A percentile compares a stretch with the other conserved stretches of the same genome.
These are phyloP conservation scores for Phytopythium oedochilum DNA, from an alignment of 352 stramenopile genomes.

Conservation along the genomic window DNA sequence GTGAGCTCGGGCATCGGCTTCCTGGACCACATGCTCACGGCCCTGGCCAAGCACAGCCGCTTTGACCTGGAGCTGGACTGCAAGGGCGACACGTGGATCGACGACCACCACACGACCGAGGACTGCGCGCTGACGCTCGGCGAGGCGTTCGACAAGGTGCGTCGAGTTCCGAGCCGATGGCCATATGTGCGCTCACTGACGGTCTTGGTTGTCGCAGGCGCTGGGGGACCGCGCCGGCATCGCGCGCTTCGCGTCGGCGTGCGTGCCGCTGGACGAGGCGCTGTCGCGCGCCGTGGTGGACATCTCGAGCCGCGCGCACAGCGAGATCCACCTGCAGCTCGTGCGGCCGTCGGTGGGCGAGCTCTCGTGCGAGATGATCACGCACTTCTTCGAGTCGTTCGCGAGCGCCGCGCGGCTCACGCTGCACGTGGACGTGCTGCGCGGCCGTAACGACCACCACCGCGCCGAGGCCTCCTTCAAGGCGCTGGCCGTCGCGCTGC, in stretches of 20 bases:
- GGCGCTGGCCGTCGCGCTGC: slow-evolving; percentile 83
- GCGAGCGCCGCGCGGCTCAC: slow-evolving; percentile 90
- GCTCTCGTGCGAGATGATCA: slow-evolving; percentile 94
- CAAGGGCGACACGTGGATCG: slow-evolving; percentile 94
- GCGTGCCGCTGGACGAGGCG: slow-evolving; percentile 89
- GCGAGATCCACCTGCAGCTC: slow-evolving; percentile 87
- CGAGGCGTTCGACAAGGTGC: slow-evolving; percentile 84
- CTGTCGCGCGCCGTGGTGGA: slow-evolving; percentile 91
- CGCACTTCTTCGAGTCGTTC: slow-evolving; percentile 94
- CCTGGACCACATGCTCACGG: slow-evolving; percentile 91
- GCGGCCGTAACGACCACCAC: slow-evolving; percentile 92
- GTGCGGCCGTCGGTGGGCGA: slow-evolving; percentile 79
- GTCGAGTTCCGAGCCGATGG: not conserved
- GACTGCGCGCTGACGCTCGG: slow-evolving; percentile 93
- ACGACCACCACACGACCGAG: slow-evolving; percentile 96
- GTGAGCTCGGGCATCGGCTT: slow-evolving; percentile 90
- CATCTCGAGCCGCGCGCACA: slow-evolving; percentile 92
- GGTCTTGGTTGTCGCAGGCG: slow-evolving; percentile 32
- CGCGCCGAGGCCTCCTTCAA: slow-evolving; percentile 91
- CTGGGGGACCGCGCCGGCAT: slow-evolving; percentile 89
- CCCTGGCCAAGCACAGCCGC: slow-evolving; percentile 87
- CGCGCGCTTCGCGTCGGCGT: slow-evolving; percentile 83
- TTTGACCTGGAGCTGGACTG: slow-evolving; percentile 88
- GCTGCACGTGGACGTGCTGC: slow-evolving; percentile 91
- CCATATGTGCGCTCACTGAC: too few species aligned